Evolutionary conservation across 441 rosid species (phyloP).

Genomic region (Erodium chrysanthum): DNA sequence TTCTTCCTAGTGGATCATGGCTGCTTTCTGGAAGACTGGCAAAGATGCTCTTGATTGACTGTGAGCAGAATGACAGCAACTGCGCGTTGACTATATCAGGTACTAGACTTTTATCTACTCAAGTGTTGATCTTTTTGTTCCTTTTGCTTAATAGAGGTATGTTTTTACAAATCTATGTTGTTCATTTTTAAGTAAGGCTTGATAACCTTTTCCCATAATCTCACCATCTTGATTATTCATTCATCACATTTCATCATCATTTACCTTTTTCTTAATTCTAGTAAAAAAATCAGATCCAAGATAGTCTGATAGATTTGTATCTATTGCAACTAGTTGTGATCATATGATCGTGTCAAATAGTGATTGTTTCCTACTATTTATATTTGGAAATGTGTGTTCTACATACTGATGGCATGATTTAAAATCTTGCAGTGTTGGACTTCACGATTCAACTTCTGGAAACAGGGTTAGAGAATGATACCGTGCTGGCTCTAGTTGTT

Average conservation of each 20-base stretch:
- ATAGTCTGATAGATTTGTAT: not conserved
- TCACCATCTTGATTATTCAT: not conserved
- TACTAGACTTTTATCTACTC: slow-evolving; percentile 23
- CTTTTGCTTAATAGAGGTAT: slow-evolving; percentile 2
- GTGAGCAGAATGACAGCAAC: slow-evolving; percentile 62
- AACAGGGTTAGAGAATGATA: slow-evolving; percentile 57
- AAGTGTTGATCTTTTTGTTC: slow-evolving; percentile 5
- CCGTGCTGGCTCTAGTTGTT: slow-evolving; percentile 51
- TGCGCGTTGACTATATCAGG: slow-evolving; percentile 74
- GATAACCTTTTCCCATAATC: not conserved
- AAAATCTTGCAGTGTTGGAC: slow-evolving; percentile 65
- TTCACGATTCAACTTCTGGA: slow-evolving; percentile 68
- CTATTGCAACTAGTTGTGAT: not conserved
- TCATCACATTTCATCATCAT: slow-evolving; percentile 1
- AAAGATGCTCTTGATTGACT: slow-evolving; percentile 73
- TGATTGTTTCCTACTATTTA: slow-evolving; percentile 4
- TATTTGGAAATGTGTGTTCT: slow-evolving; percentile 11
- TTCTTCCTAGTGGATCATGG: slow-evolving; percentile 52
- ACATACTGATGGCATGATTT: slow-evolving; percentile 21
- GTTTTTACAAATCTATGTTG: not conserved
- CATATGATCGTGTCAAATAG: not conserved
- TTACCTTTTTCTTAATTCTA: not conserved
- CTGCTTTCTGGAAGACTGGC: slow-evolving; percentile 79
- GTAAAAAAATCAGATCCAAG: not conserved
- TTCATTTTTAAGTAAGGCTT: not conserved